A percentile compares a stretch with the other conserved stretches of the same genome.
Conservation (phyloP, 169 alveolate species). For the Cryptosporidium bovis region DNA sequence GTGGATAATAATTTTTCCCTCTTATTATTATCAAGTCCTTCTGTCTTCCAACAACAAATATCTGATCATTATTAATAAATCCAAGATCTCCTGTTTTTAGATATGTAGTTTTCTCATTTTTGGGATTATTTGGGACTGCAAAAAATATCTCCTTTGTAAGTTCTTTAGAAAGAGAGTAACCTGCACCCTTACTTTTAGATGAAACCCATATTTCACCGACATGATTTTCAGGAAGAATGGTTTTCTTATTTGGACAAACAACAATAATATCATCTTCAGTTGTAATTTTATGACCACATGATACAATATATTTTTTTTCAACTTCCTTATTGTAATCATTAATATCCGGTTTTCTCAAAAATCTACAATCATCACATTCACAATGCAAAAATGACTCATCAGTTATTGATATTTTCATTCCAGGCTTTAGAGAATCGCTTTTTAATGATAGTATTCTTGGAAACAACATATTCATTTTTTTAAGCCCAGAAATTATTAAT, state of each 20-base stretch:
- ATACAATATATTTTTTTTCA: slow-evolving; percentile 6
- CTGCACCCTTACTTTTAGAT: slow-evolving; percentile 76
- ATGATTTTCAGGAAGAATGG: slow-evolving; percentile 72
- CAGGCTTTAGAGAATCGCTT: slow-evolving; percentile 10
- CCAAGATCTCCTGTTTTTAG: slow-evolving; percentile 80
- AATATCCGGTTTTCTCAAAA: not conserved
- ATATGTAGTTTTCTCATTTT: slow-evolving; percentile 18
- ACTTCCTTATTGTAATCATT: slow-evolving; percentile 1
- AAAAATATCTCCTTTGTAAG: slow-evolving; percentile 73
- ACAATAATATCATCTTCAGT: slow-evolving; percentile 53
- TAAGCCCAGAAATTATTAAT: slow-evolving; percentile 75
- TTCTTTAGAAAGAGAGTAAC: slow-evolving; percentile 72
- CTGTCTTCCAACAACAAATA: slow-evolving; percentile 78
- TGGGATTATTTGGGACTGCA: slow-evolving; percentile 3
- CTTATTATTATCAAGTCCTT: slow-evolving; percentile 78
- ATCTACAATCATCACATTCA: slow-evolving; percentile 23
- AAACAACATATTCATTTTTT: slow-evolving; percentile 6
- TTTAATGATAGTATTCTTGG: slow-evolving; percentile 45
- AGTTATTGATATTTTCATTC: slow-evolving; percentile 2
- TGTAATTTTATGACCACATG: slow-evolving; percentile 32
- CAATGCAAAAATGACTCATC: slow-evolving; percentile 27
- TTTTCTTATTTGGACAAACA: slow-evolving; percentile 66
- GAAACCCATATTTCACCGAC: slow-evolving; percentile 79
- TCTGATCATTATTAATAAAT: slow-evolving; percentile 58
- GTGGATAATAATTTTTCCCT: slow-evolving; percentile 79